phyloP scores from a whole-genome alignment of 768 basidiomycete genomes.

The Russula foetens region DNA sequence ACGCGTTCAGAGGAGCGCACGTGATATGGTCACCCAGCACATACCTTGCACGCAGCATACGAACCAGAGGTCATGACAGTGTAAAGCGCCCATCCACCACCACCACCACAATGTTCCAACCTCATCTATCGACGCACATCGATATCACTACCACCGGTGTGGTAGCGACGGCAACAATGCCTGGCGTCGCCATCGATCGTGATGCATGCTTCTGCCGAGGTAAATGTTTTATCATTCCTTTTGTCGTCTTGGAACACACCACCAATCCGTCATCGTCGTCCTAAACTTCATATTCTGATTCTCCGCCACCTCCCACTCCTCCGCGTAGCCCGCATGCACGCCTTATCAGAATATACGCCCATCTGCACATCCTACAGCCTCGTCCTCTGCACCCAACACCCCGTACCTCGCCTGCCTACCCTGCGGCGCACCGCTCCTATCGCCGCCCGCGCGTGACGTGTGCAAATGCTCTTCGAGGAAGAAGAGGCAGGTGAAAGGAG shows the following conservation, averaged over 20 bases:
- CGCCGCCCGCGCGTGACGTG: background rate
- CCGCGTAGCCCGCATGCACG: constrained; percentile 13
- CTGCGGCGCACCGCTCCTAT: constrained; percentile 7
- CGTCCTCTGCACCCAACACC: constrained; percentile 15
- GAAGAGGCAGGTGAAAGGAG: background rate
- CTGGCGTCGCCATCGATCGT: background rate
- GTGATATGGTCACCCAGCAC: constrained; percentile 40
- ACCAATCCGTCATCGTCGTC: background rate
- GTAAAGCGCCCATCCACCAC: constrained; percentile 2
- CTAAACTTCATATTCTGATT: background rate
- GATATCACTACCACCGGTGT: constrained; percentile 24
- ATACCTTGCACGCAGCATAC: constrained; percentile 24
- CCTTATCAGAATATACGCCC: constrained; percentile 14
- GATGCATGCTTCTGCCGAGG: constrained; percentile 18
- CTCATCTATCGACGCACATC: constrained; percentile 22
- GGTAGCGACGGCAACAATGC: too few relatives aligned
- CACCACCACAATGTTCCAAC: constrained; percentile 11
- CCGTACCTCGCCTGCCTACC: constrained; percentile 12
- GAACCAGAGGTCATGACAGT: background rate
- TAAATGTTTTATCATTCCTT: background rate
- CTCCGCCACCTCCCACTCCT: too few relatives aligned
- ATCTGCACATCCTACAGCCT: constrained; percentile 17
- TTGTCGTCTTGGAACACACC: background rate
- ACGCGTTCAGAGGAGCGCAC: constrained; percentile 48
- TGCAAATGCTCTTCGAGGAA: constrained; percentile 2